Conservation (phyloP, 139 green algal species). For the Mychonastes homosphaera region DNA sequence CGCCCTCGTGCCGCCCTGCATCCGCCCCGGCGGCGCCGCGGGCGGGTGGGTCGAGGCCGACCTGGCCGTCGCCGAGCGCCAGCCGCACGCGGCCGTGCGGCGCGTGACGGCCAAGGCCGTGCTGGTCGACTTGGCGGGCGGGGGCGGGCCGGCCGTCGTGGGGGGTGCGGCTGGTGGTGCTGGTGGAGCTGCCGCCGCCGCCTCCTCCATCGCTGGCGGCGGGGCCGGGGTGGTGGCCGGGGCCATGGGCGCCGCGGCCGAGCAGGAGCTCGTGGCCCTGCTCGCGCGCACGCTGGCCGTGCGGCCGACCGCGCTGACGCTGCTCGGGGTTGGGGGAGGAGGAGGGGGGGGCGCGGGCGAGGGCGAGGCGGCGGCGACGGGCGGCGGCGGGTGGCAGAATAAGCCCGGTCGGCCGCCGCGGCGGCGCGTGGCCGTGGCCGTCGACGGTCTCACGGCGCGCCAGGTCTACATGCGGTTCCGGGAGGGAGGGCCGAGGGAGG, state of each 20-base stretch:
- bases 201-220: too few species aligned
- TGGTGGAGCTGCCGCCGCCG: not conserved
- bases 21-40: conserved; percentile 24
- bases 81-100: conserved; percentile 28
- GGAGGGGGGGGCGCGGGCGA: too few species aligned
- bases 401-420: too few species aligned
- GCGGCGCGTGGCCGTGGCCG: too few species aligned
- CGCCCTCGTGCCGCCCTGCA: conserved; percentile 70
- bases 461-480: too few species aligned
- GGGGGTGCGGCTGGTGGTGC: not conserved
- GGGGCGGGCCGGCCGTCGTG: conserved; percentile 13
- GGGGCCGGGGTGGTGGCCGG: conserved; percentile 24
- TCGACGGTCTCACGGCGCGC: too few species aligned
- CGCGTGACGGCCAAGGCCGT: conserved; percentile 65
- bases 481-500: too few species aligned
- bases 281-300: conserved; percentile 32
- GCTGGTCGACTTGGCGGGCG: conserved; percentile 46
- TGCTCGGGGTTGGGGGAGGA: too few species aligned
- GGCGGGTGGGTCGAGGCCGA: conserved; percentile 27
- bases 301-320: conserved; percentile 33
- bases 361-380: too few species aligned
- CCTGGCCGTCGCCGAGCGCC: conserved; percentile 61
- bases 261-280: conserved; percentile 46
- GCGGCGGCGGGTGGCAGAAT: too few species aligned
- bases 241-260: conserved; percentile 9